These are phyloP conservation scores for Teunomyces atbi DNA, from an alignment of 805 yeast species.

Conservation along the genomic window DNA sequence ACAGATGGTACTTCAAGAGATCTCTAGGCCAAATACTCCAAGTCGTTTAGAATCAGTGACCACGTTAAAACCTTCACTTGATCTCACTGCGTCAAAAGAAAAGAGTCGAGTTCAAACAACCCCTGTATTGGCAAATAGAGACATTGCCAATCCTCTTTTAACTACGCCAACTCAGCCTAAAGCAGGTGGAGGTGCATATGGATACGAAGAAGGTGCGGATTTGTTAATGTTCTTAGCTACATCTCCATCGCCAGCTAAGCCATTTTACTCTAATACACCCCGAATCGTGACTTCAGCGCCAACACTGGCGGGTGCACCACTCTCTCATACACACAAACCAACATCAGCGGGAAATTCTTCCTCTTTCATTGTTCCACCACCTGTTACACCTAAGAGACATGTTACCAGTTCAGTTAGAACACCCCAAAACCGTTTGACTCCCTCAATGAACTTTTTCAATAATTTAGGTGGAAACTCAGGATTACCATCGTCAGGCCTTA, in stretches of 20 bases:
- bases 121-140: slow-evolving; percentile 13
- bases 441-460: slow-evolving; percentile 33
- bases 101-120: slow-evolving; percentile 10
- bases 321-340: slow-evolving; percentile 8
- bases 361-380: slow-evolving; percentile 41
- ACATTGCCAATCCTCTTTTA: slow-evolving; percentile 11
- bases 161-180: slow-evolving; percentile 38
- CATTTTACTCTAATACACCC: slow-evolving; percentile 33
- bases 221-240: slow-evolving; percentile 78
- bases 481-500: slow-evolving; percentile 42
- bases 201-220: slow-evolving; percentile 73
- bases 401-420: slow-evolving; percentile 25
- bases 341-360: slow-evolving; percentile 19
- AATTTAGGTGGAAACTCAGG: slow-evolving; percentile 23
- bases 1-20: slow-evolving; percentile 31
- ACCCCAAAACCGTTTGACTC: slow-evolving; percentile 43
- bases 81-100: slow-evolving; percentile 7
- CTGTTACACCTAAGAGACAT: slow-evolving; percentile 43
- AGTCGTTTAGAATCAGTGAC: slow-evolving; percentile 14
- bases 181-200: slow-evolving; percentile 18
- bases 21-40: slow-evolving; percentile 27
- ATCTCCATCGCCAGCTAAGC: slow-evolving; percentile 68
- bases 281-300: slow-evolving; percentile 17
- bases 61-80: slow-evolving; percentile 12
- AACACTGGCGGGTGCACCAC: slow-evolving; percentile 21